These are phyloP conservation scores for Hypoxylon crocopeplum DNA, from an alignment of 495 filamentous ascomycete species.

Conservation along the genomic window DNA sequence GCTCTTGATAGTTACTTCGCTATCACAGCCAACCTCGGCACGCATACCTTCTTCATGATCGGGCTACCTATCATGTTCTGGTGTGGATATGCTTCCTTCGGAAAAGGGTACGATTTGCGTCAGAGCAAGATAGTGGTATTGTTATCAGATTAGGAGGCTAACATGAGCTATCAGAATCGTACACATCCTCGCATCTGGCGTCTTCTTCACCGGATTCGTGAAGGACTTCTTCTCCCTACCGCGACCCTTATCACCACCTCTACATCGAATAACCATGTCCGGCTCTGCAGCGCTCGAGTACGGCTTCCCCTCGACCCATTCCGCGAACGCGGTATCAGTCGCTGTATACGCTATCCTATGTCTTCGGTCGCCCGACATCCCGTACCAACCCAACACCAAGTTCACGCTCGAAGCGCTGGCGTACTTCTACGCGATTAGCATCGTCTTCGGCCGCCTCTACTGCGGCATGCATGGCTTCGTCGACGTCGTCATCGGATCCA, in stretches of 20 bases:
- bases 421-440: constrained; percentile 88
- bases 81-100: constrained; percentile 83
- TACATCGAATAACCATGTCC: constrained; percentile 96
- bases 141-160: constrained; percentile 11
- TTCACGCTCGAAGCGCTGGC: constrained; percentile 68
- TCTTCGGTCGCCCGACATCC: constrained; percentile 63
- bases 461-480: constrained; percentile 99
- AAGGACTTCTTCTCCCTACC: constrained; percentile 97
- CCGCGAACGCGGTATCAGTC: constrained; percentile 95
- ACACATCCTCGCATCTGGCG: constrained; percentile 84
- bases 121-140: not conserved
- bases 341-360: constrained; percentile 80
- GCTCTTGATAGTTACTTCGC: constrained; percentile 94
- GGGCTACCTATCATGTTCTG: constrained; percentile 92
- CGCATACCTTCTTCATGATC: constrained; percentile 98
- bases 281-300: constrained; percentile 94
- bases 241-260: constrained; percentile 87
- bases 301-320: constrained; percentile 96
- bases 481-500: constrained; percentile 80
- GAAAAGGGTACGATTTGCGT: constrained; percentile 71
- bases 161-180: constrained; percentile 67
- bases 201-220: constrained; percentile 91
- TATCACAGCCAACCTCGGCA: constrained; percentile 94
- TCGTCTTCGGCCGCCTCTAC: constrained; percentile 88
- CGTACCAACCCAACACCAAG: constrained; percentile 58